Percentiles rank a stretch among this genome's conserved stretches.
Conservation (phyloP, 108 stramenopile genomes). For the Cyclotella sp. region DNA sequence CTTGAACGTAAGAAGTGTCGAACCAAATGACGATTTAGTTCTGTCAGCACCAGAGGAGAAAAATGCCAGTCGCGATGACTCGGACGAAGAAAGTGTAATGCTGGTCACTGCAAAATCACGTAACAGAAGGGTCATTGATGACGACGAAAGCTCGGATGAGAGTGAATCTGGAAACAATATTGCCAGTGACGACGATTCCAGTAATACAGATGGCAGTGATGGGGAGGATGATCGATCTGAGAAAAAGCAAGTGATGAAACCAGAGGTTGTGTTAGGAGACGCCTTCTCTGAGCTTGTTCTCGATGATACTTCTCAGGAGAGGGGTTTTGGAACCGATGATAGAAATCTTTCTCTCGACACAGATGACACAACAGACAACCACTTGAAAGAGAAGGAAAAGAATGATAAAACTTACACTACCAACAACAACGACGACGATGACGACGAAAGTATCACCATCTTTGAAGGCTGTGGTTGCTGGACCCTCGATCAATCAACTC, state of each 20-base stretch:
- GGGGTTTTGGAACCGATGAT: not conserved
- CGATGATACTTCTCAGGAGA: conserved; percentile 3
- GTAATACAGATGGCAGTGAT: conserved; percentile 6
- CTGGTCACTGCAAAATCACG: not conserved
- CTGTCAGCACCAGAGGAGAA: not conserved
- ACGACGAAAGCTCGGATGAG: conserved; percentile 22
- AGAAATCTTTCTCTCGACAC: not conserved
- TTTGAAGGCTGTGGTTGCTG: conserved; percentile 47
- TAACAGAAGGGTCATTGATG: conserved; percentile 17
- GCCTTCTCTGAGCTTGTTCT: conserved; percentile 1
- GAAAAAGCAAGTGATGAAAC: conserved; percentile 5
- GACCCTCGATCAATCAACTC: conserved; percentile 26
- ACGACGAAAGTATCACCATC: conserved; percentile 31
- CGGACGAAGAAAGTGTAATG: conserved; percentile 13
- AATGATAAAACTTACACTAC: not conserved
- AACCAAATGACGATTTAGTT: not conserved
- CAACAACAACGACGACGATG: conserved; percentile 24
- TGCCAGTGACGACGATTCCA: conserved; percentile 4
- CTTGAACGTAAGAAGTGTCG: not conserved
- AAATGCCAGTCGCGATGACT: not conserved
- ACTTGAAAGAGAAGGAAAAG: not conserved
- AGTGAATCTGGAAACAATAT: not conserved
- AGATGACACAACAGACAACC: not conserved
- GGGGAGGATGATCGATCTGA: not conserved
- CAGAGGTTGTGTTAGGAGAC: conserved; percentile 9